Evolutionary conservation across 129 eudicot genomes (phyloP), one percentile per base, ranked within the genome.

Genomic region (Ambrosia artemisiifolia): DNA sequence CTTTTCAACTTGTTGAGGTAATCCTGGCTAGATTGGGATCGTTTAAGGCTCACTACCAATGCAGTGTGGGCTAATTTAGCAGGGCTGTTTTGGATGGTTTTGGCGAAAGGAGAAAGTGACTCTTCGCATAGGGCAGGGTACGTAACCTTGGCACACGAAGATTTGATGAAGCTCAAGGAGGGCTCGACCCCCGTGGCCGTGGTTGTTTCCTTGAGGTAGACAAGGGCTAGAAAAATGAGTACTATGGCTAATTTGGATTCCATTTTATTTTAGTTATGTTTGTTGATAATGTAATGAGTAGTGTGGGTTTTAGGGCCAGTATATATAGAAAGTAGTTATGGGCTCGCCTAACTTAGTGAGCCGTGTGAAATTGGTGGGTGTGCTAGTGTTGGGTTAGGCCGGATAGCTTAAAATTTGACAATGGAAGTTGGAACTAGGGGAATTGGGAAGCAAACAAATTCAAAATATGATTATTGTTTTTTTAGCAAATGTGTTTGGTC

Each of bases 101-200:
- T 38, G 42, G 88, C 81, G 78, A 83, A 87, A 24, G 73, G 63
- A 17, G 96, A 78, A 18, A 93, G 91, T 5, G 96, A 78, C 2
- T 83, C 77, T 43, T 83, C 68, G n/a, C 98, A 90, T 1, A 84
- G 44, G 7, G 78, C 13, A 9, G 98, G 95, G 75, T 87, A 89
- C n/a, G 87, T 77, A 30, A 92, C 81, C 73, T 70, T 49, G 1
- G 75, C 51, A 72, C 98, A 93, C 3, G 90, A 85, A 6, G 83
- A 20, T 18, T 50, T 70, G 64, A 93, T 90, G 90, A 85, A 93
- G 32, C 18, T 71, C 51, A 78, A 68, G 3, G 89, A 36, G 5
- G 86, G 68, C 4, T 20, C 64, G 20, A 62, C 60, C 72, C 85
- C 8, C 18, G 20, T 46, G 75, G 72, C 38, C 62, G 63, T 34